A percentile compares a stretch with the other conserved stretches of the same genome.
These are phyloP conservation scores for Boletus pseudopeckii DNA, from an alignment of 768 basidiomycete genomes.

Conservation along the genomic window DNA sequence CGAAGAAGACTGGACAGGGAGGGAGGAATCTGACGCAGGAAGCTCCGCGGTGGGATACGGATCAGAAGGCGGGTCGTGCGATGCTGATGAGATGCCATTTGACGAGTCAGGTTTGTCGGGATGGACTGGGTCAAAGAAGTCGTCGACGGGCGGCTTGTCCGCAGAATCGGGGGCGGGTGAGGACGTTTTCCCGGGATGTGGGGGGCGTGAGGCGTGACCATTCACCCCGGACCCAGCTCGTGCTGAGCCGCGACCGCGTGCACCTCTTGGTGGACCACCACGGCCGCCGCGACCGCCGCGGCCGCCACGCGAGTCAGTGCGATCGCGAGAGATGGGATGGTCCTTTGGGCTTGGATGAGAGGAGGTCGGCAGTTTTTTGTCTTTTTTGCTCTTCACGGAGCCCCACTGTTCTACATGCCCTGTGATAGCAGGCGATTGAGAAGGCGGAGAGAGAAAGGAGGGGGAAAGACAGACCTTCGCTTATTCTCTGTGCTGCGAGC, in stretches of 20 bases:
- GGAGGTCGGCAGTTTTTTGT: conserved; percentile 59
- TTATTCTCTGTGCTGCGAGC: conserved; percentile 68
- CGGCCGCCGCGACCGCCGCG: conserved; percentile 60
- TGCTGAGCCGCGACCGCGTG: conserved; percentile 38
- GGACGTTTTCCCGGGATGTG: conserved; percentile 25
- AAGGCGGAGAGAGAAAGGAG: neutral
- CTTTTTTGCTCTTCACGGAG: conserved; percentile 82
- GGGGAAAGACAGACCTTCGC: conserved; percentile 52
- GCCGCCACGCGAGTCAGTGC: conserved; percentile 50
- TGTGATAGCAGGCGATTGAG: conserved; percentile 31
- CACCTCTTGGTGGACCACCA: conserved; percentile 51
- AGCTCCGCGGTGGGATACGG: conserved; percentile 12
- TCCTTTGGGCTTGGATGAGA: conserved; percentile 50
- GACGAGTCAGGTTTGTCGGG: conserved; percentile 15
- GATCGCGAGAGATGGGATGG: conserved; percentile 23
- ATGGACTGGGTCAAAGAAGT: conserved; percentile 12
- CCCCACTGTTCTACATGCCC: conserved; percentile 80
- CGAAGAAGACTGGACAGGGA: conserved; percentile 17
- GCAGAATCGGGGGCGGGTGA: conserved; percentile 35
- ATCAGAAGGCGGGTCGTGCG: conserved; percentile 17
- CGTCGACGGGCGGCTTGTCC: conserved; percentile 23
- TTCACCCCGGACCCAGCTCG: conserved; percentile 36
- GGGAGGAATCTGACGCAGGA: conserved; percentile 8
- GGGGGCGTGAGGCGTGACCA: conserved; percentile 30
- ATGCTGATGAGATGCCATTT: conserved; percentile 10